Conservation (phyloP, 2,329 filamentous ascomycete genomes). For the Elsinoe arachidis region DNA sequence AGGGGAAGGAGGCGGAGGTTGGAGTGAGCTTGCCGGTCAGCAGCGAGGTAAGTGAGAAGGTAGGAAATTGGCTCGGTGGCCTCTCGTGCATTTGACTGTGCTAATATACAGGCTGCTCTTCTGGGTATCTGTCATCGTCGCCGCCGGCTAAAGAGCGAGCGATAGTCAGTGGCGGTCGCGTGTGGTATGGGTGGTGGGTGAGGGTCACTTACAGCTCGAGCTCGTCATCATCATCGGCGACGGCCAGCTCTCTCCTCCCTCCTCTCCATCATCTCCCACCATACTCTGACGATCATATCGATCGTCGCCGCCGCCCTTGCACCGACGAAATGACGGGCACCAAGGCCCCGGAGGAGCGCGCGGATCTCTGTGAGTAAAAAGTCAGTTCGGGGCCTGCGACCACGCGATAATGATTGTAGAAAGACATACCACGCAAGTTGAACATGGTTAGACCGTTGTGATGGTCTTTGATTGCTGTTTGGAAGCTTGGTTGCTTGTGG, state of each 20-base stretch:
- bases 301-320: background rate
- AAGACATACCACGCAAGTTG: background rate
- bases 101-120: background rate
- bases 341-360: background rate
- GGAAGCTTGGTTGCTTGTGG: background rate
- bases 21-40: background rate
- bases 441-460: background rate
- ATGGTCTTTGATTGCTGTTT: slow-evolving; percentile 1
- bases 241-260: background rate
- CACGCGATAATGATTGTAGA: background rate
- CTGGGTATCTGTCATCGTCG: background rate
- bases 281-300: background rate
- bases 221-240: background rate
- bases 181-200: background rate
- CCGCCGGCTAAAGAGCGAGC: background rate
- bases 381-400: background rate
- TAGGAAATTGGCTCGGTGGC: background rate
- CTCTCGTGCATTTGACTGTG: background rate
- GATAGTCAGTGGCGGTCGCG: background rate
- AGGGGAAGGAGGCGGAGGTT: background rate
- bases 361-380: background rate
- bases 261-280: background rate
- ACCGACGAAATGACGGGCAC: background rate
- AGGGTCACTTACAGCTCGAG: background rate
- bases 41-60: background rate